These are phyloP conservation scores for Claviceps arundinis DNA, from an alignment of 2,329 filamentous ascomycete species.

Conservation along the genomic window DNA sequence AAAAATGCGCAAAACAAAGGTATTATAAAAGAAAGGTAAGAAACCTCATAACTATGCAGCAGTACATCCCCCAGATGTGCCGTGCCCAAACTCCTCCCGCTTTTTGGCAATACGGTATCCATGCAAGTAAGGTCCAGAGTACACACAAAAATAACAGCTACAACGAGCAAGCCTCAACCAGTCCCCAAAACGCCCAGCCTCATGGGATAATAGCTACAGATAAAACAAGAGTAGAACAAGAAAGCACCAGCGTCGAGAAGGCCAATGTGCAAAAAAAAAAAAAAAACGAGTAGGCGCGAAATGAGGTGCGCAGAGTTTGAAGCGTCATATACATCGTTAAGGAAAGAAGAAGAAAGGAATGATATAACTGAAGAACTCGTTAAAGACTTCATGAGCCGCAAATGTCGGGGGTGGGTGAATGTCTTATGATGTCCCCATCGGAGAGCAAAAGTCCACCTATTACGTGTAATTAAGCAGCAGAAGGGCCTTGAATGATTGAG, in stretches of 20 bases:
- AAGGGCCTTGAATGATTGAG: no score
- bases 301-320: no score
- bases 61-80: constrained; percentile 3
- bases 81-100: constrained; percentile 4
- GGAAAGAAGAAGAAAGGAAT: neutral
- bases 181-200: constrained; percentile 12
- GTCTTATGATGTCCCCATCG: no score
- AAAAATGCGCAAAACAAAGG: neutral
- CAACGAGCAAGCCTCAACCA: constrained; percentile 2
- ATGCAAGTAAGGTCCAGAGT: neutral
- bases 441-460: neutral
- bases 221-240: neutral
- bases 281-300: neutral
- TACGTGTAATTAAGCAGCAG: neutral
- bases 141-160: constrained; percentile 2
- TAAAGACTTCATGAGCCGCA: neutral
- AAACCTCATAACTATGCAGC: neutral
- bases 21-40: neutral
- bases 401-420: neutral
- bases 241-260: neutral
- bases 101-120: constrained; percentile 1
- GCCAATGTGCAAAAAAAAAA: neutral
- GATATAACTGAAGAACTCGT: neutral
- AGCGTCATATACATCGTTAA: constrained; percentile 8
- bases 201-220: neutral